Evolutionary conservation across 225 moss, liverwort and hornwort genomes (phyloP), one percentile per base, ranked within the genome.

Genomic region (Marchantia paleacea): DNA sequence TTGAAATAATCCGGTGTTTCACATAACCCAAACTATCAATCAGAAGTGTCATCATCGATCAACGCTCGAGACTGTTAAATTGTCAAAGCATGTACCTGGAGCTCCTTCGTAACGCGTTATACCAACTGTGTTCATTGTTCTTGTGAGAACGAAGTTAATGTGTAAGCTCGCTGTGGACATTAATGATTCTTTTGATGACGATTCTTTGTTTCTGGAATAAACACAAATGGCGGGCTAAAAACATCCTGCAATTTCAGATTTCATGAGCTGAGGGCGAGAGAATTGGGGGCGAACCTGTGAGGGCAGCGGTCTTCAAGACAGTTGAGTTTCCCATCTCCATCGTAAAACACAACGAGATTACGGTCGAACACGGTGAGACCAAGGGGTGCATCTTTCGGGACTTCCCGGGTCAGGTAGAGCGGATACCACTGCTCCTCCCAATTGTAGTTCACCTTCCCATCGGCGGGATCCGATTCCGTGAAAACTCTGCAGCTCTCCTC

Each of bases 291-390:
- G 50, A 18, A 94, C 95, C 93, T 93, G 84, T 95, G 95, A 52
- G 95, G 95, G 73, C 95, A 95, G 3, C 95, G 95, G 89, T 95
- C 93, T 75, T 95, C 83, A 61, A 95, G 86, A 84, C 95, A 95
- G 73, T 92, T 89, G 39, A 95, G 87, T 12, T 82, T 79, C 13
- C 92, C 92, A 0, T 90, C 75, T 54, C 88, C 95, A 68, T 95
- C 95, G 48, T 88, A 89, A 72, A 89, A 95, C 54, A 95, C 82
- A 55, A 95, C 95, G 8, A 76, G 69, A 10, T 87, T 67, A 13
- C 81, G 86, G 72, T 95, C 93, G 3, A 90, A 95, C 12, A 95
- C 93, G 0, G 84, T 89, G 20, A 95, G 86, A 7, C 92, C 95
- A 49, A 95, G 86, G 1, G 95, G 95, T 7, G 93, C 84, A 50